phyloP scores from a whole-genome alignment of 2,329 filamentous ascomycete species.

The Talaromyces verruculosus region DNA sequence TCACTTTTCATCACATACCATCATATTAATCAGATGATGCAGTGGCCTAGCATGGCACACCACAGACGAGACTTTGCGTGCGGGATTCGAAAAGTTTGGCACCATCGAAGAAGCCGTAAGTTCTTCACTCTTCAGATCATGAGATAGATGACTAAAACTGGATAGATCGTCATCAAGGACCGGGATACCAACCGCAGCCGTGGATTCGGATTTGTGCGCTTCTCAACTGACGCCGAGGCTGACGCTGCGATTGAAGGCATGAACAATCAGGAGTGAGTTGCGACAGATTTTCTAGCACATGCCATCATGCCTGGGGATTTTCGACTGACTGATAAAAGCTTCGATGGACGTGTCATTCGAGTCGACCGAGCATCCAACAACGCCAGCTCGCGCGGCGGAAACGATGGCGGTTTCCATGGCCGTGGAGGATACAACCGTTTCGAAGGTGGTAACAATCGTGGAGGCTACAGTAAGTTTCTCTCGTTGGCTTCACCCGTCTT shows the following conservation, averaged over 20 bases:
- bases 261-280: constrained; percentile 67
- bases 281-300: not conserved
- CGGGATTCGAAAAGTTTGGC: constrained; percentile 92
- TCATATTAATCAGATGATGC: constrained; percentile 24
- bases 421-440: constrained; percentile 49
- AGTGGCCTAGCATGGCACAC: constrained; percentile 99
- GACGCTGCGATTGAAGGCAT: constrained; percentile 44
- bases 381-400: constrained; percentile 53
- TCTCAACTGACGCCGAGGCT: constrained; percentile 53
- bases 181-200: constrained; percentile 94
- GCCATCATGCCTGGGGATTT: constrained; percentile 18
- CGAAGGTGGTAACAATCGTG: constrained; percentile 37
- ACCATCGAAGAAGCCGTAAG: constrained; percentile 91
- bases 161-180: constrained; percentile 93
- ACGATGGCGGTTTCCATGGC: constrained; percentile 48
- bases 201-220: constrained; percentile 96
- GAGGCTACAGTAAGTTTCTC: constrained; percentile 31
- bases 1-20: too few species aligned
- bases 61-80: constrained; percentile 78
- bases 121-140: constrained; percentile 32
- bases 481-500: constrained; percentile 1
- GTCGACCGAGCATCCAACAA: constrained; percentile 94
- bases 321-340: constrained; percentile 54
- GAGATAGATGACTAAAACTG: not conserved
- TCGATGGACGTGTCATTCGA: constrained; percentile 90